These are phyloP conservation scores for Candida tibetensis DNA, from an alignment of 805 yeast species.

Conservation along the genomic window DNA sequence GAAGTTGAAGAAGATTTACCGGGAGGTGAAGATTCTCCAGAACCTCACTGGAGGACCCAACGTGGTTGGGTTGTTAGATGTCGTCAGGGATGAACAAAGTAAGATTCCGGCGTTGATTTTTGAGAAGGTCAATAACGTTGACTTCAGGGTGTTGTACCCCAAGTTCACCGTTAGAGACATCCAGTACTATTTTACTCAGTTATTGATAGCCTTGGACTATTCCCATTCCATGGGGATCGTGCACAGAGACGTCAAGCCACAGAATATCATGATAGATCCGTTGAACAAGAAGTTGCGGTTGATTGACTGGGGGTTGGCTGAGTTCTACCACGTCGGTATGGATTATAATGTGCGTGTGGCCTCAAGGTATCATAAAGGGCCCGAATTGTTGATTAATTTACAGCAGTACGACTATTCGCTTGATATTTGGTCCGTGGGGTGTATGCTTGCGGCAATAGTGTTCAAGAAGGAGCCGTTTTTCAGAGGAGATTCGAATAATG, in stretches of 20 bases:
- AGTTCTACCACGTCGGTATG: slow-evolving; percentile 84
- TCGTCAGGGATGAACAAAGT: slow-evolving; percentile 74
- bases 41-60: slow-evolving; percentile 85
- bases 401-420: slow-evolving; percentile 88
- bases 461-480: slow-evolving; percentile 91
- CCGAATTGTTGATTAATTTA: slow-evolving; percentile 82
- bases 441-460: slow-evolving; percentile 86
- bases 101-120: slow-evolving; percentile 86
- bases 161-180: slow-evolving; percentile 72
- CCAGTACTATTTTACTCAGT: slow-evolving; percentile 77
- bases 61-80: slow-evolving; percentile 71
- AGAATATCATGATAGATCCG: slow-evolving; percentile 93
- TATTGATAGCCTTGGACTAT: slow-evolving; percentile 80
- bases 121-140: slow-evolving; percentile 80
- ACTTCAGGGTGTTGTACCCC: slow-evolving; percentile 78
- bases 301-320: slow-evolving; percentile 96
- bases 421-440: slow-evolving; percentile 93
- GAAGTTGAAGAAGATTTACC: slow-evolving; percentile 82
- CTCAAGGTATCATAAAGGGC: slow-evolving; percentile 89
- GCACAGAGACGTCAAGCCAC: slow-evolving; percentile 96
- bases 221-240: slow-evolving; percentile 94
- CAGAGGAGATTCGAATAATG: slow-evolving; percentile 87
- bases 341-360: slow-evolving; percentile 94
- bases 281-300: slow-evolving; percentile 63
- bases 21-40: slow-evolving; percentile 85